Base-by-base conservation (phyloP, 805 yeast genomes). In the Metschnikowia rubicola region DNA sequence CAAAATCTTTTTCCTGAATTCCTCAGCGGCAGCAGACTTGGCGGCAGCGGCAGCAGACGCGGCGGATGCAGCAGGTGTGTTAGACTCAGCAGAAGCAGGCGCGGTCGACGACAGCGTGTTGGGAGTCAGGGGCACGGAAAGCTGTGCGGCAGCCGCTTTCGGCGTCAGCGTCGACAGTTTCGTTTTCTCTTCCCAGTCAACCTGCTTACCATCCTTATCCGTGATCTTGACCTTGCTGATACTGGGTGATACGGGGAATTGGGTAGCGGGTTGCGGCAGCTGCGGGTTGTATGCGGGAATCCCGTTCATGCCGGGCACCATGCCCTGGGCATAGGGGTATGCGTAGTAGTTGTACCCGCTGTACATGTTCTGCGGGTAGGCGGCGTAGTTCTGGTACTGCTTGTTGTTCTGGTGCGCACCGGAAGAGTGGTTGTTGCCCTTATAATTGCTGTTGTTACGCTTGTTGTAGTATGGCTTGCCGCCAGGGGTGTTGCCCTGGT, bases 141-240 rank as follows among this genome's bases (percentile, higher is more conserved):
- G 28, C 19, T 50, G 59, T 12, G 66, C 65, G 29, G 73, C 69
- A 13, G 71, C 67, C 7, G 66, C 54, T 12, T 57, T 52, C 4
- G 74, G 73, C 8, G 72, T 62, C 30, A 60, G 57, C 3, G 57
- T 53, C n/a, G 56, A 47, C 15, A 50, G 47, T 58, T 63, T 69
- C 54, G 64, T 67, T 60, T 70, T 69, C 38, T 68, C 75, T 43
- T 72, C 75, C 50, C 69, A 68, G 50, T 71, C 74, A 35, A 71
- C 64, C 38, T 62, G 68, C 46, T 66, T 69, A 6, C 76, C 77
- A 37, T 70, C 74, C 56, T 67, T 70, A 44, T 70, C 72, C 33
- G 75, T 71, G 46, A 72, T 61, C 50, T 65, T 70, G 30, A 71
- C 63, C 54, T 64, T 70, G 3, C 53, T 42, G 12, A 58, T 54